Conservation (phyloP, 176 grass and related monocot species). For the Avena eriantha region DNA sequence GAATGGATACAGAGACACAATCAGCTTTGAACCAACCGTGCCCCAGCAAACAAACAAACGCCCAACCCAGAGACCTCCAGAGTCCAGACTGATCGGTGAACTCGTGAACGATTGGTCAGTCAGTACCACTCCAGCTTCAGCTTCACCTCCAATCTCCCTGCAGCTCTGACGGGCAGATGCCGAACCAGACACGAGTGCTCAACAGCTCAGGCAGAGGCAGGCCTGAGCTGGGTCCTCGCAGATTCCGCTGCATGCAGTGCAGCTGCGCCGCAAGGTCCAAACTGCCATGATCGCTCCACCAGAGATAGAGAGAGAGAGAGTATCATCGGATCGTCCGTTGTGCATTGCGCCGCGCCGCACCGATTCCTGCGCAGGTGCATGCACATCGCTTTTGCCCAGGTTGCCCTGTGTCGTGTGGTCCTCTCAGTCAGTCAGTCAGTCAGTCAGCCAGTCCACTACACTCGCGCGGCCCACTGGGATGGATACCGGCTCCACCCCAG, state of each 20-base stretch:
- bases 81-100: background rate
- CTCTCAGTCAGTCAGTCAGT: background rate
- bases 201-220: background rate
- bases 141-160: background rate
- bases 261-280: constrained; percentile 21
- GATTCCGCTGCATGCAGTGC: constrained; percentile 13
- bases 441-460: background rate
- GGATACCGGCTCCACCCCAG: background rate
- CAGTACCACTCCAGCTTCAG: background rate
- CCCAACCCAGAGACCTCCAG: background rate
- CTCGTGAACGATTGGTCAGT: background rate
- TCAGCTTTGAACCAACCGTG: background rate
- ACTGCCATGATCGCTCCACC: constrained; percentile 35
- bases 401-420: constrained; percentile 14
- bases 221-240: background rate
- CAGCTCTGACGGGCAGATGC: background rate
- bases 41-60: background rate
- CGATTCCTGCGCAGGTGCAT: background rate
- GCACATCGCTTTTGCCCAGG: constrained; percentile 14
- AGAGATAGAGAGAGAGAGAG: background rate
- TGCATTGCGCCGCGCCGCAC: constrained; percentile 25
- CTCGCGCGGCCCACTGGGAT: background rate
- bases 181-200: background rate
- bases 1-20: background rate
- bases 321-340: constrained; percentile 30